Conservation (phyloP, 1,139 yeast genomes). For the Suhomyces panamericanus region DNA sequence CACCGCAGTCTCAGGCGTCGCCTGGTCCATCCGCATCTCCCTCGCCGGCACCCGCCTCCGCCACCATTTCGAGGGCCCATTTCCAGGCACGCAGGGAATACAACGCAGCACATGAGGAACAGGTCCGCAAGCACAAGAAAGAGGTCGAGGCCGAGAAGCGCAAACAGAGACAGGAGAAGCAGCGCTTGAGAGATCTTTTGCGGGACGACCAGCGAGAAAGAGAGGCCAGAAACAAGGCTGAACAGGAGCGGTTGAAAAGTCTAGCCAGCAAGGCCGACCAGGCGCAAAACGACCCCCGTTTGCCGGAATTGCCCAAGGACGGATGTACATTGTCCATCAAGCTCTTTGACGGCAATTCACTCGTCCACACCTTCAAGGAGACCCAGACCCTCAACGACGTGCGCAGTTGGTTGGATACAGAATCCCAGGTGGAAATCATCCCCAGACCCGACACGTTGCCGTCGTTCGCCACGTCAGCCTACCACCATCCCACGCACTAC, state of each 20-base stretch:
- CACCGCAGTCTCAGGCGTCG: neutral
- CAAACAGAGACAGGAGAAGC: constrained; percentile 49
- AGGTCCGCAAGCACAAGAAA: constrained; percentile 41
- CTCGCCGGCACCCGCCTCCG: neutral
- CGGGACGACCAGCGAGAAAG: constrained; percentile 55
- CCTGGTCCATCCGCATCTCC: neutral
- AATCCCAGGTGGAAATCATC: constrained; percentile 46
- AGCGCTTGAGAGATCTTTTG: constrained; percentile 52
- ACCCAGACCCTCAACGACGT: constrained; percentile 52
- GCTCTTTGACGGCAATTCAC: constrained; percentile 54
- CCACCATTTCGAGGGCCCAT: neutral
- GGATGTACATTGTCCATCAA: constrained; percentile 51
- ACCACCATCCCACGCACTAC: constrained; percentile 36
- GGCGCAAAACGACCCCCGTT: neutral
- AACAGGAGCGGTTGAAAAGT: constrained; percentile 8
- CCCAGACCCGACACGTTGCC: constrained; percentile 31
- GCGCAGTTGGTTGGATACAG: constrained; percentile 60
- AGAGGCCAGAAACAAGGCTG: constrained; percentile 9
- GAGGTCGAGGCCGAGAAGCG: constrained; percentile 36
- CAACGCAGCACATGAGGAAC: constrained; percentile 35
- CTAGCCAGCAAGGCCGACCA: neutral
- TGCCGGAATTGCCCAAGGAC: neutral
- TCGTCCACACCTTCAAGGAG: constrained; percentile 44
- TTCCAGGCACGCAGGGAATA: neutral
- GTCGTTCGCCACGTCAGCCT: constrained; percentile 37